Conservation (phyloP, 305 asterid genomes). For the Fraxinus floribunda region DNA sequence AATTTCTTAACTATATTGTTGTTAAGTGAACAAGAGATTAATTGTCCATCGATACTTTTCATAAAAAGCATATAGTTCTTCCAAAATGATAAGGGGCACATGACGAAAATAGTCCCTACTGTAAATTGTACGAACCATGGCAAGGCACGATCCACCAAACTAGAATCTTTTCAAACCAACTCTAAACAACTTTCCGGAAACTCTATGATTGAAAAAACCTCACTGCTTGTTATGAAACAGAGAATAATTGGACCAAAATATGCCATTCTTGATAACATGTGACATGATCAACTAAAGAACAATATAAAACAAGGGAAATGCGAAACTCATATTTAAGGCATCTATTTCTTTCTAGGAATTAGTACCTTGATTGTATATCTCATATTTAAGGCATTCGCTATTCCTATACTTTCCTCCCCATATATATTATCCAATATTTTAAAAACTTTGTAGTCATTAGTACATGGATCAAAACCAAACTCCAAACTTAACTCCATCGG, state of each 20-base stretch:
- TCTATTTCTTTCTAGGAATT: not conserved
- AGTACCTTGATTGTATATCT: not conserved
- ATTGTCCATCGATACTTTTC: not conserved
- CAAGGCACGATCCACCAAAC: not conserved
- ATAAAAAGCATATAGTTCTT: not conserved
- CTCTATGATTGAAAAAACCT: not conserved
- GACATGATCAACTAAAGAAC: not conserved
- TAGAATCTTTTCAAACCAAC: not conserved
- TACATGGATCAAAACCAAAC: not conserved
- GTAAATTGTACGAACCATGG: slow-evolving; percentile 13
- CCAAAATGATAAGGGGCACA: not conserved
- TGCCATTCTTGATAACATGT: not conserved
- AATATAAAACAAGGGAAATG: not conserved
- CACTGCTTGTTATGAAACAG: slow-evolving; percentile 1
- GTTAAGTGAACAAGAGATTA: not conserved
- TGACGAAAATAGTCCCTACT: not conserved
- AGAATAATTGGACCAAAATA: not conserved
- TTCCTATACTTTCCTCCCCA: not conserved
- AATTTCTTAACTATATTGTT: not conserved
- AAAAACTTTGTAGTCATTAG: not conserved
- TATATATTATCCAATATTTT: not conserved
- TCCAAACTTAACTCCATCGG: not conserved
- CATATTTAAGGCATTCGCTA: not conserved
- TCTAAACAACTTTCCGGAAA: not conserved
- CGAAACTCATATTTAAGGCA: too few relatives aligned